Conservation (phyloP, 2,329 filamentous ascomycete genomes). For the Emmonsiellopsis sp. region DNA sequence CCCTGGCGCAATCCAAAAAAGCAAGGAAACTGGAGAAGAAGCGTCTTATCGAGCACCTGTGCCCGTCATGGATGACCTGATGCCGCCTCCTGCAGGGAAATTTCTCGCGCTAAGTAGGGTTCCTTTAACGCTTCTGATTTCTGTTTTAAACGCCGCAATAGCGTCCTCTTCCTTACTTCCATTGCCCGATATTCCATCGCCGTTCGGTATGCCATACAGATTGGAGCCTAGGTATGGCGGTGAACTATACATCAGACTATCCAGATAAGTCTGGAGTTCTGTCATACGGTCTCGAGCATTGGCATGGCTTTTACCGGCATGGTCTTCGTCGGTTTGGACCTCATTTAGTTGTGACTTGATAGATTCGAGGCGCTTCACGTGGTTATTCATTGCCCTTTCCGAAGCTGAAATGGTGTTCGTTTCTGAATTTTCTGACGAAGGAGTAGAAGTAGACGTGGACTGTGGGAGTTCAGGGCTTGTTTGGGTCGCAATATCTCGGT, state of each 20-base stretch:
- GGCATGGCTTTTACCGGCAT: slow-evolving; percentile 24
- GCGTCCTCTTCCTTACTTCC: slow-evolving; percentile 45
- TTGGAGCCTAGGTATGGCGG: slow-evolving; percentile 18
- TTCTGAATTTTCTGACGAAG: slow-evolving; percentile 12
- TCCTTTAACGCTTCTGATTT: slow-evolving; percentile 56
- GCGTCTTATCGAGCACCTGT: not conserved
- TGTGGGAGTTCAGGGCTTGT: slow-evolving; percentile 40
- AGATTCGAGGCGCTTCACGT: slow-evolving; percentile 40
- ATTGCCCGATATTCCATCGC: slow-evolving; percentile 16
- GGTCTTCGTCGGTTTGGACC: slow-evolving; percentile 32
- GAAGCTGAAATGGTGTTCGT: slow-evolving; percentile 14
- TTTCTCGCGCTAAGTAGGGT: slow-evolving; percentile 54
- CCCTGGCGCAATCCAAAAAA: too few species aligned
- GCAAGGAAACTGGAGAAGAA: too few species aligned
- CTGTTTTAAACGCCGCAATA: slow-evolving; percentile 49
- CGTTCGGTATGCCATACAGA: slow-evolving; percentile 26
- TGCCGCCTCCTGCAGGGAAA: slow-evolving; percentile 37
- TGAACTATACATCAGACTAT: slow-evolving; percentile 35
- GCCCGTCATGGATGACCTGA: not conserved
- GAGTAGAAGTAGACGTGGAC: slow-evolving; percentile 17
- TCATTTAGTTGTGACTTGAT: slow-evolving; percentile 45
- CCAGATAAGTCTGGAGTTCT: slow-evolving; percentile 46
- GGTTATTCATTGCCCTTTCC: slow-evolving; percentile 20
- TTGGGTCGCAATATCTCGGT: slow-evolving; percentile 55
- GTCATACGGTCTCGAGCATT: slow-evolving; percentile 25